These are phyloP conservation scores for Cryphonectria radicalis DNA, from an alignment of 2,329 filamentous ascomycete species.

Conservation along the genomic window DNA sequence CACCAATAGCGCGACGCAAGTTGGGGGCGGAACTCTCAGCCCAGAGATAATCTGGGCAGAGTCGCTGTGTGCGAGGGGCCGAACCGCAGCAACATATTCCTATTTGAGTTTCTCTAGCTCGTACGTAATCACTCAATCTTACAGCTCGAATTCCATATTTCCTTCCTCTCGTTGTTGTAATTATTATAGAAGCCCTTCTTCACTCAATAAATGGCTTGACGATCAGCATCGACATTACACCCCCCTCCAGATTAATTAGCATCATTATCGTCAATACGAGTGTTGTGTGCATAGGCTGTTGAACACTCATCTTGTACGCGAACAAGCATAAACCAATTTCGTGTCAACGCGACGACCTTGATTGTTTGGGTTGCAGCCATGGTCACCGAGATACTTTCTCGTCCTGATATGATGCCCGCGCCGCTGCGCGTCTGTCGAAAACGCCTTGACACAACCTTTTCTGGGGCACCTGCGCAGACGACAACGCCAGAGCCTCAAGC, in stretches of 20 bases:
- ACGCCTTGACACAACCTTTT: neutral
- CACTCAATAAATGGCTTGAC: neutral
- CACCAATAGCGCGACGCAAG: neutral
- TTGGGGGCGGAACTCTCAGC: conserved; percentile 11
- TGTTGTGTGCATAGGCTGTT: neutral
- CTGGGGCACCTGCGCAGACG: neutral
- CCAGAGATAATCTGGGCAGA: neutral
- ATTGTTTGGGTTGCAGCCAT: neutral
- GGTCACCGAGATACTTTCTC: neutral
- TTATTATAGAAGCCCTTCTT: neutral
- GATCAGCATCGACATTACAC: neutral
- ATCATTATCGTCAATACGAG: neutral
- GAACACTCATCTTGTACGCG: neutral
- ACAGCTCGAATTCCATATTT: neutral
- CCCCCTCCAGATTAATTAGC: neutral
- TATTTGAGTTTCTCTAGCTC: neutral
- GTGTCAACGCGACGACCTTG: neutral
- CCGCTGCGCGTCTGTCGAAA: conserved; percentile 7
- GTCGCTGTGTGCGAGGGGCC: neutral
- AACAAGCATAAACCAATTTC: neutral
- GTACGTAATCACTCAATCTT: neutral
- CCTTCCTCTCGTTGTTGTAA: neutral
- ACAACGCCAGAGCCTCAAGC: neutral
- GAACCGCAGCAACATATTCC: neutral
- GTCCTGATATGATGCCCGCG: conserved; percentile 13